Conservation (phyloP, 2,329 filamentous ascomycete genomes). For the Paecilomyces sp. region DNA sequence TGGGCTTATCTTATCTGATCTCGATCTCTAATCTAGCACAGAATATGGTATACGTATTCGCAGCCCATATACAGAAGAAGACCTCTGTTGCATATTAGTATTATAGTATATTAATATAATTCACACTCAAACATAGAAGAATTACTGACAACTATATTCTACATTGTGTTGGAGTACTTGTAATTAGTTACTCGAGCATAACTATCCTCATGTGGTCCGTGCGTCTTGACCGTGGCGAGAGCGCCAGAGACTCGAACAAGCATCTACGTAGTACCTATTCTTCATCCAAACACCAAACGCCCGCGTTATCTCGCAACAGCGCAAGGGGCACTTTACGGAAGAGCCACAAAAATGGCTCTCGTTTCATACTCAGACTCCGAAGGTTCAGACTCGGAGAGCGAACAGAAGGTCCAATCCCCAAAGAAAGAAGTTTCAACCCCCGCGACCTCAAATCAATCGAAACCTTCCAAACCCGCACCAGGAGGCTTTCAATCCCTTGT, state of each 20-base stretch:
- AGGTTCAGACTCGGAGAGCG: slow-evolving; percentile 54
- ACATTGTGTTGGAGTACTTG: too few relatives aligned
- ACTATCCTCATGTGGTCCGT: not conserved
- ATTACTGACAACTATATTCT: too few relatives aligned
- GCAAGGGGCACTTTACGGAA: not conserved
- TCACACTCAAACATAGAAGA: too few relatives aligned
- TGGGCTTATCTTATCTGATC: too few relatives aligned
- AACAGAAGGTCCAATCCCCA: slow-evolving; percentile 22
- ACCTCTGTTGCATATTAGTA: too few relatives aligned
- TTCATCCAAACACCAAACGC: not conserved
- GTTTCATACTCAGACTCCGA: slow-evolving; percentile 81
- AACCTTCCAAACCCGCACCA: slow-evolving; percentile 25
- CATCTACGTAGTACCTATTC: not conserved
- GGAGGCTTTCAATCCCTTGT: slow-evolving; percentile 67
- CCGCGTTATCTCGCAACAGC: not conserved
- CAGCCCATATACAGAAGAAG: too few relatives aligned
- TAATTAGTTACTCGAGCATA: not conserved
- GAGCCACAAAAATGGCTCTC: slow-evolving; percentile 55
- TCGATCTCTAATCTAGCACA: too few relatives aligned
- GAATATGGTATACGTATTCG: too few relatives aligned
- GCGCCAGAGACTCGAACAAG: not conserved
- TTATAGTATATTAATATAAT: too few relatives aligned
- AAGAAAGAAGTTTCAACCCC: slow-evolving; percentile 3
- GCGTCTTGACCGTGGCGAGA: not conserved
- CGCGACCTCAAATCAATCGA: slow-evolving; percentile 11